These are phyloP conservation scores for Mortierella sp. DNA, from an alignment of 371 early-diverging fungal genomes.

Conservation along the genomic window DNA sequence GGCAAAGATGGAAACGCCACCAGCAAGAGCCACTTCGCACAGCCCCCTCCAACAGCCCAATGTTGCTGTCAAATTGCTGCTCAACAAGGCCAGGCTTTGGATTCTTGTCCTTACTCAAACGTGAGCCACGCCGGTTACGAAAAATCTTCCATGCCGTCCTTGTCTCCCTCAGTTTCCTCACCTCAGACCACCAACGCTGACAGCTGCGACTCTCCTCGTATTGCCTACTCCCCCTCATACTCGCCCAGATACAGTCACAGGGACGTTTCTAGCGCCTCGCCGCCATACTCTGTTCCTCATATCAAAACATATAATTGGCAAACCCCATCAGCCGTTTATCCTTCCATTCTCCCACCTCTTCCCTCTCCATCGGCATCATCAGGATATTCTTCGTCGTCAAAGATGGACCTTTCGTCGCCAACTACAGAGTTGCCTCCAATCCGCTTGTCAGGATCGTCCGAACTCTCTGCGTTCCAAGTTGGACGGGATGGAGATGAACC, in stretches of 20 bases:
- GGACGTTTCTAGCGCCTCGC: neutral
- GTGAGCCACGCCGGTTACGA: slow-evolving; percentile 45
- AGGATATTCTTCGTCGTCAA: slow-evolving; percentile 12
- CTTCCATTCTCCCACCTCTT: slow-evolving; percentile 2
- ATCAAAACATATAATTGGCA: slow-evolving; percentile 9
- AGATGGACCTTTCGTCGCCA: slow-evolving; percentile 35
- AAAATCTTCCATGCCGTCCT: neutral
- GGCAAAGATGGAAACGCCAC: neutral
- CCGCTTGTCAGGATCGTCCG: slow-evolving; percentile 9
- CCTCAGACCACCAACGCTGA: slow-evolving; percentile 7
- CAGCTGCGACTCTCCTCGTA: slow-evolving; percentile 24
- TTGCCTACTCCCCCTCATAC: slow-evolving; percentile 50
- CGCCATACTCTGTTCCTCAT: slow-evolving; percentile 3
- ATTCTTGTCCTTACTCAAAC: slow-evolving; percentile 41
- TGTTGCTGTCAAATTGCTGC: slow-evolving; percentile 56
- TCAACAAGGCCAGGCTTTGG: slow-evolving; percentile 37
- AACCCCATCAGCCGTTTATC: neutral
- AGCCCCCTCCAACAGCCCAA: slow-evolving; percentile 31
- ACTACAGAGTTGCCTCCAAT: slow-evolving; percentile 32
- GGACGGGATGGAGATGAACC: slow-evolving; percentile 38
- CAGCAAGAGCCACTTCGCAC: neutral
- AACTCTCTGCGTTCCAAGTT: slow-evolving; percentile 14
- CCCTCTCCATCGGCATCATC: slow-evolving; percentile 6
- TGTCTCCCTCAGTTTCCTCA: slow-evolving; percentile 1
- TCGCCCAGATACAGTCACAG: slow-evolving; percentile 24